These are phyloP conservation scores for Trichophyton benhamiae DNA, from an alignment of 2,329 filamentous ascomycete species.

Conservation along the genomic window DNA sequence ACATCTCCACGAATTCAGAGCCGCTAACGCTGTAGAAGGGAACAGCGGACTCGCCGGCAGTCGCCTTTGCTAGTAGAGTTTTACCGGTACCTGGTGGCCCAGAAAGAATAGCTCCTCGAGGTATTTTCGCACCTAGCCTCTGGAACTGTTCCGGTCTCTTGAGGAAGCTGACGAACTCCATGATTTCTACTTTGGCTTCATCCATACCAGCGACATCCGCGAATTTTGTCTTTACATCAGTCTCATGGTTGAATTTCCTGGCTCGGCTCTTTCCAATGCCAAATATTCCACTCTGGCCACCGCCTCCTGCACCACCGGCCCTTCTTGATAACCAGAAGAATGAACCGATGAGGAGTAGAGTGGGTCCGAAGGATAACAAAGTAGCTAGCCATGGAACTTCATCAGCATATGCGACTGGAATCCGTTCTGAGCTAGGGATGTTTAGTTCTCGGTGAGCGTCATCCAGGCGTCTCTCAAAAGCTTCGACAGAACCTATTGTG, in stretches of 20 bases:
- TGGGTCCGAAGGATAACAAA: constrained; percentile 73
- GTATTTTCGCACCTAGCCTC: constrained; percentile 92
- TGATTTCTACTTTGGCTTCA: constrained; percentile 94
- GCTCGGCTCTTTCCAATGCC: constrained; percentile 92
- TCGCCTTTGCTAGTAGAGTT: constrained; percentile 91
- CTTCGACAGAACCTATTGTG: constrained; percentile 85
- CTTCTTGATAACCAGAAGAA: constrained; percentile 69
- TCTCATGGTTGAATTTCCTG: constrained; percentile 96
- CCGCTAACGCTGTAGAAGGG: constrained; percentile 98
- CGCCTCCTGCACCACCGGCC: constrained; percentile 55
- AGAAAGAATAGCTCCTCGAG: constrained; percentile 87
- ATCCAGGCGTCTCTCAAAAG: constrained; percentile 80
- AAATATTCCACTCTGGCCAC: constrained; percentile 67
- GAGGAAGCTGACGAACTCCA: constrained; percentile 97
- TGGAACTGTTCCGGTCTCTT: constrained; percentile 89
- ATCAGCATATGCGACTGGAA: constrained; percentile 76
- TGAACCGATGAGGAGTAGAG: constrained; percentile 70
- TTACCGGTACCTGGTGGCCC: constrained; percentile 98
- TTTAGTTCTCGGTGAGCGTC: constrained; percentile 75
- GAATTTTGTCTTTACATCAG: constrained; percentile 93
- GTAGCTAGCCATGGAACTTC: constrained; percentile 63
- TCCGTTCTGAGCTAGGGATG: constrained; percentile 76
- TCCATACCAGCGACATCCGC: constrained; percentile 95
- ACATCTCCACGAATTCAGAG: constrained; percentile 99
- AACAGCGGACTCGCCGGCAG: constrained; percentile 88